Base-by-base conservation (phyloP, 83 land plant species). In the Isoetes engelmannii region DNA sequence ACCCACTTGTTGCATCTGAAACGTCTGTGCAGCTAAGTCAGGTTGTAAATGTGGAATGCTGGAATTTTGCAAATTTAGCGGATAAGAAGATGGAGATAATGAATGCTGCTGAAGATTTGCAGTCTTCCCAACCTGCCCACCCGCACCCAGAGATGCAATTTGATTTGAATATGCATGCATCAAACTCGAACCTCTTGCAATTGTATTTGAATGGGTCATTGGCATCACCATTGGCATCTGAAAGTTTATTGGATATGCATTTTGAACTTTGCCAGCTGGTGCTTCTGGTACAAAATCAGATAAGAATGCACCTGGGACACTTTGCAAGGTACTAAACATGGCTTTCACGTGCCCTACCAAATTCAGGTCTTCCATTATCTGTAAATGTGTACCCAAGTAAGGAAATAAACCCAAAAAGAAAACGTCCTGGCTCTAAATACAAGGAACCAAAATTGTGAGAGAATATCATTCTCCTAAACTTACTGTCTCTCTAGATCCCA, bases 281-380 rank as follows among this genome's bases (percentile, higher is more conserved):
- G 58, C 20, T 74, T 65, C 79, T 44, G 78, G 20, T 12, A 74
- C 41, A 66, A 28, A 57, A 44, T 77, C 72, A 21, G 66, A 44
- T 8, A 44, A 37, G 65, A 66, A 76, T 57, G 65, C 71, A 44
- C 70, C 66, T 47, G 81, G 67, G 20, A 77, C 71, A 78, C 70
- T 76, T 3, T 77, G 72, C 64, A 72, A 65, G 21, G 72, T 55
- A 6, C 69, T 65, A 73, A 86, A 86, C 53, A 78, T 64, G n/a
- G 69, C 70, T 56, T 57, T 79, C 42, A 83, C 53, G 48, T 65
- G 69, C 13, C 64, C 53, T 43, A 81, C 79, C 17, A 83, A 47
- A 18, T 67, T 65, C 57, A 77, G 4, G 68, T 87, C 77, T 74
- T 82, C 88, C 47, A 59, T 48, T 45, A 85, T 72, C 91, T 87